Percentiles rank a stretch among this genome's conserved stretches.
These are phyloP conservation scores for Neonectria punicea DNA, from an alignment of 2,329 filamentous ascomycete genomes.

Conservation along the genomic window DNA sequence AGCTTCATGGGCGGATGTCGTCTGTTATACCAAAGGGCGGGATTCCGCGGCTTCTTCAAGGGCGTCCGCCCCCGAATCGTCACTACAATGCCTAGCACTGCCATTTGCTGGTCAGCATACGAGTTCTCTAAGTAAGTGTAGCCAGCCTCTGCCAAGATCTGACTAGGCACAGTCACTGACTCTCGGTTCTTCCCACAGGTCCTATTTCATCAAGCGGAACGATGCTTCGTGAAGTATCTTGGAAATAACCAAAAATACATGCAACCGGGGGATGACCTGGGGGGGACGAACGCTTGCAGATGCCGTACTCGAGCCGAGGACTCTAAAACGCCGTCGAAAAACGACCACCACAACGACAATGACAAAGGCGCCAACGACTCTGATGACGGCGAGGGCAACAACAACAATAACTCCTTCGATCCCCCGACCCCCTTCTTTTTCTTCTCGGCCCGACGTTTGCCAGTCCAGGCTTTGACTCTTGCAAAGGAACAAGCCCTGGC, in stretches of 20 bases:
- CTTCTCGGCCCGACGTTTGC: constrained; percentile 30
- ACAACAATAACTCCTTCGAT: constrained; percentile 23
- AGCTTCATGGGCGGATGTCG: constrained; percentile 82
- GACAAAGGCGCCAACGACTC: constrained; percentile 14
- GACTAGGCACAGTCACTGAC: constrained; percentile 8
- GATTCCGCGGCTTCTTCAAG: constrained; percentile 89
- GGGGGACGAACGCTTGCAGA: constrained; percentile 16
- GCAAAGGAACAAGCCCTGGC: background rate
- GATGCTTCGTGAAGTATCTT: constrained; percentile 48
- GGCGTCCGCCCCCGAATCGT: constrained; percentile 91
- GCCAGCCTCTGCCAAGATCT: background rate
- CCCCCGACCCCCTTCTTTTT: constrained; percentile 22
- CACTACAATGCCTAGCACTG: constrained; percentile 97
- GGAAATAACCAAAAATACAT: constrained; percentile 9
- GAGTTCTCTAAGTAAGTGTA: constrained; percentile 73
- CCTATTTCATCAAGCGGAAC: constrained; percentile 69
- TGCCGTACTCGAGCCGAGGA: constrained; percentile 20
- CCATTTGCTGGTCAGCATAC: constrained; percentile 95
- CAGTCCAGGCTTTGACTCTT: constrained; percentile 6
- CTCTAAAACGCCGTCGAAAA: constrained; percentile 18
- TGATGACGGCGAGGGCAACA: constrained; percentile 8
- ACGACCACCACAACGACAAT: constrained; percentile 13
- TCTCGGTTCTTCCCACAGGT: constrained; percentile 50
- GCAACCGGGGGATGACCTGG: constrained; percentile 13
- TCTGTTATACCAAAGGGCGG: constrained; percentile 86